Percentiles rank a stretch among this genome's conserved stretches.
Evolutionary conservation across 2,329 filamentous ascomycete genomes (phyloP).

Genomic region (Macrophomina tecta): DNA sequence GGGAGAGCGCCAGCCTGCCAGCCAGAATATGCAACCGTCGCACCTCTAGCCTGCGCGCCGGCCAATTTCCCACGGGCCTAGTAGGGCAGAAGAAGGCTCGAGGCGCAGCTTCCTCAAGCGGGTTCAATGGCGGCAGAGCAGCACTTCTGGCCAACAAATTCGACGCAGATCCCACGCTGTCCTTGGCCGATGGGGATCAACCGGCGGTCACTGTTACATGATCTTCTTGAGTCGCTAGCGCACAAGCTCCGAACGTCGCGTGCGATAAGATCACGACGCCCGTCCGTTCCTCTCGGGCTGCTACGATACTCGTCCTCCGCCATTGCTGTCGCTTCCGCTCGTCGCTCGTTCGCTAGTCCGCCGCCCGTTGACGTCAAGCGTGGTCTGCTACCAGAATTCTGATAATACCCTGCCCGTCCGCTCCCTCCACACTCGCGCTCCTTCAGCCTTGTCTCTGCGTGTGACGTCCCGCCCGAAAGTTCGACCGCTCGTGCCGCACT

Average conservation of each 20-base stretch:
- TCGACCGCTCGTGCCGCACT: neutral
- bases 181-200: neutral
- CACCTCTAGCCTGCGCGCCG: neutral
- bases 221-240: slow-evolving; percentile 23
- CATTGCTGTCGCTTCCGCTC: neutral
- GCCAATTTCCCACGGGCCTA: neutral
- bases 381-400: neutral
- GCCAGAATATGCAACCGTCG: neutral
- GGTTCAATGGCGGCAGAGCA: neutral
- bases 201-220: slow-evolving; percentile 9
- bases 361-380: slow-evolving; percentile 18
- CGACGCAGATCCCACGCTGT: neutral
- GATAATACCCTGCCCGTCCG: neutral
- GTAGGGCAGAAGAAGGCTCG: neutral
- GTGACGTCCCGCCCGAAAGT: neutral
- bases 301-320: neutral
- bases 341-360: neutral
- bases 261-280: slow-evolving; percentile 10
- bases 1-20: too few species aligned
- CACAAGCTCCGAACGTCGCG: neutral
- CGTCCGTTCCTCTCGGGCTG: neutral
- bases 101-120: slow-evolving; percentile 7
- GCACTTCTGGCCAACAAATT: neutral
- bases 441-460: neutral
- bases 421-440: neutral